Percentiles rank a stretch among this genome's conserved stretches.
phyloP scores from a whole-genome alignment of 768 basidiomycete genomes.

The Cystobasidium onofrii region DNA sequence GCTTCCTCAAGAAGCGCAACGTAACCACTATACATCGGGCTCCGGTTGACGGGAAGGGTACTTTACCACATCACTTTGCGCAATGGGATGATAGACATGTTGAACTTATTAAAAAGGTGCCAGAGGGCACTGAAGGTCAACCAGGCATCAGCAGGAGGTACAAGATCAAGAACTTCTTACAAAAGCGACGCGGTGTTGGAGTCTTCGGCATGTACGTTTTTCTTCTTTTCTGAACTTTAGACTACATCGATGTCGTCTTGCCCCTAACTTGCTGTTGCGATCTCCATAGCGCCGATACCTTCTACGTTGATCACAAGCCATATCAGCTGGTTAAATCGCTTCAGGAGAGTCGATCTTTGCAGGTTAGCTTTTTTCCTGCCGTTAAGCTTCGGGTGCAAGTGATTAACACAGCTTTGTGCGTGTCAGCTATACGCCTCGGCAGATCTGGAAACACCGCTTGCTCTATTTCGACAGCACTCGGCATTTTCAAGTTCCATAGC shows the following conservation, averaged over 20 bases:
- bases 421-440: background rate
- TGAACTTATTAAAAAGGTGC: background rate
- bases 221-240: too few species aligned
- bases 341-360: background rate
- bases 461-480: background rate
- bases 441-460: background rate
- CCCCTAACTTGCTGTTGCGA: background rate
- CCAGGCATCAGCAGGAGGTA: background rate
- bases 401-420: background rate
- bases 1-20: background rate
- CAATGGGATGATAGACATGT: background rate
- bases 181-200: background rate
- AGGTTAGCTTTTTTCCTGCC: background rate
- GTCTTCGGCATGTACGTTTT: background rate
- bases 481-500: background rate
- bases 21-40: slow-evolving; percentile 1
- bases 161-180: background rate
- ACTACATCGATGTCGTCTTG: too few species aligned
- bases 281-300: background rate
- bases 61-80: background rate
- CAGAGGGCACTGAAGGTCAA: background rate
- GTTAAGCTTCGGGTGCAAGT: background rate
- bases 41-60: background rate
- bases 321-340: background rate
- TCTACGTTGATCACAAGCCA: background rate